Base-by-base conservation (phyloP, 1,284 basidiomycete species). In the Trametes polyzona region DNA sequence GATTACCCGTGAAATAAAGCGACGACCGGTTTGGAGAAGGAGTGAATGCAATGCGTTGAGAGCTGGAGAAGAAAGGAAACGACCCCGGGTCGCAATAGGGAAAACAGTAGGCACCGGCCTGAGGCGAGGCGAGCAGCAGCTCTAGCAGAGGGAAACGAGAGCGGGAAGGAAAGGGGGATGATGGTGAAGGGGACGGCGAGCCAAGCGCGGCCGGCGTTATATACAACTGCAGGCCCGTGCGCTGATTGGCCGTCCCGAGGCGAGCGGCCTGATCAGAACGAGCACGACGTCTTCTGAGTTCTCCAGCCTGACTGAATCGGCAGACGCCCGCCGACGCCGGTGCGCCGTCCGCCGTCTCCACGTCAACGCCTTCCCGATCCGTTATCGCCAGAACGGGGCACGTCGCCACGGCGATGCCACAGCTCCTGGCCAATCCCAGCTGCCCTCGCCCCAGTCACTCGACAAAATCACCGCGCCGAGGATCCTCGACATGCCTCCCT, bases 81-180 rank as follows among this genome's bases (percentile, higher is more conserved):
- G 72, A 73, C 71, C 67, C 72, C 72, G 68, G 74, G 68, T 71
- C 72, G 65, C 65, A 66, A 65, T 55, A 64, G 61, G 66, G 49
- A 58, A 61, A 65, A 68, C 68, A 66, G 67, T 66, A 66, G 67
- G 66, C 68, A 65, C 65, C 65, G 65, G 64, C 66, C 65, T 64
- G 67, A 61, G 49, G 58, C 59, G 58, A 60, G 64, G 64, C 59
- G 60, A 66, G 64, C 60, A 58, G 65, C 52, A 57, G 57, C 61
- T 63, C 61, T 58, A 68, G 55, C 52, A 64, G 62, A 67, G 57
- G 44, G 55, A 57, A 37, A 57, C 61, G 52, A 62, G 65, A 65
- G 63, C 59, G 58, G 58, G 61, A 60, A 58, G 37, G 37, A 58
- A 53, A 58, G 59, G 59, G 58, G 54, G 57, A 57, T 55, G 60